Evolutionary conservation across 2,329 filamentous ascomycete genomes (phyloP).

Genomic region (Aureobasidium zeae): DNA sequence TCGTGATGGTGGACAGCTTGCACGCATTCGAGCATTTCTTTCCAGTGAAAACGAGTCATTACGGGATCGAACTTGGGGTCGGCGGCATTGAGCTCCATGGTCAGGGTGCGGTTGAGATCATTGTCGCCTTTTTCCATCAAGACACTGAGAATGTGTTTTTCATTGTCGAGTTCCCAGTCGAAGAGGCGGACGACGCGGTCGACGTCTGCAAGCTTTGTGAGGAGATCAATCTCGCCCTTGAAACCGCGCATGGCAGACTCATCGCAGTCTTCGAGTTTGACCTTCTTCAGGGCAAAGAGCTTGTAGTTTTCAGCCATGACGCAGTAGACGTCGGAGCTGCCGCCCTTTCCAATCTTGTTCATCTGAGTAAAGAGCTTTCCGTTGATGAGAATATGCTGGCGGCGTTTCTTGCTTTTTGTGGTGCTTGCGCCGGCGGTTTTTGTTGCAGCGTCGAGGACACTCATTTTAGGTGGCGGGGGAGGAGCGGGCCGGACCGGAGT

Average conservation of each 20-base stretch:
- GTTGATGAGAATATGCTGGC: constrained; percentile 79
- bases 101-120: constrained; percentile 80
- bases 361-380: constrained; percentile 83
- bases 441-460: constrained; percentile 83
- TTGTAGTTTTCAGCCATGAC: constrained; percentile 97
- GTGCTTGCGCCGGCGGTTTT: constrained; percentile 70
- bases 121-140: constrained; percentile 97
- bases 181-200: constrained; percentile 84
- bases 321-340: constrained; percentile 87
- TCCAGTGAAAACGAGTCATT: constrained; percentile 97
- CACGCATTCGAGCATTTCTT: constrained; percentile 97
- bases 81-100: constrained; percentile 56
- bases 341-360: constrained; percentile 83
- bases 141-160: constrained; percentile 79
- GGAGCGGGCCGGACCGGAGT: constrained; percentile 66
- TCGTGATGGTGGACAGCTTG: constrained; percentile 79
- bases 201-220: constrained; percentile 71
- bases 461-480: constrained; percentile 87
- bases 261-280: constrained; percentile 83
- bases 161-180: constrained; percentile 88
- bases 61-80: constrained; percentile 72
- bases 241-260: constrained; percentile 74
- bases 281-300: constrained; percentile 87
- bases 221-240: constrained; percentile 89
- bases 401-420: constrained; percentile 64